These are phyloP conservation scores for Umbellularia californica DNA, from an alignment of 164 flowering plant genomes.

Conservation along the genomic window DNA sequence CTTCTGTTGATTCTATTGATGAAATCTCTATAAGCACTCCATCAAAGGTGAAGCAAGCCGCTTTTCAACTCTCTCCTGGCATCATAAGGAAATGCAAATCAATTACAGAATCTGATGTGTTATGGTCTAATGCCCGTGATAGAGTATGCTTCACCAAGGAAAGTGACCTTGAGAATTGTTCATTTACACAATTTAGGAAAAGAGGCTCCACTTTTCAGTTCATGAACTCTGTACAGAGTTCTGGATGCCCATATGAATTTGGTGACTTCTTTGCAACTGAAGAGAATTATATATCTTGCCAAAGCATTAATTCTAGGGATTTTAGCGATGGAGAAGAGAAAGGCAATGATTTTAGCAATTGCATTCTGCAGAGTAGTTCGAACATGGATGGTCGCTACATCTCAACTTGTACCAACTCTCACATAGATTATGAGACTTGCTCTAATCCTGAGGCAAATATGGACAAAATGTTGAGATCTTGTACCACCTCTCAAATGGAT, in stretches of 20 bases:
- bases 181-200: constrained; percentile 8
- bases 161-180: constrained; percentile 14
- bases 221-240: constrained; percentile 20
- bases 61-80: constrained; percentile 19
- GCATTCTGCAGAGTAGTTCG: constrained; percentile 17
- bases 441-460: constrained; percentile 13
- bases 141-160: constrained; percentile 20
- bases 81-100: too few relatives aligned
- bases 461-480: constrained; percentile 9
- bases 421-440: constrained; percentile 14
- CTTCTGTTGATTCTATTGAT: constrained; percentile 11
- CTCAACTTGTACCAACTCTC: constrained; percentile 16
- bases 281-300: constrained; percentile 14
- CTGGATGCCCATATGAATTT: constrained; percentile 15
- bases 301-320: constrained; percentile 11
- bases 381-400: constrained; percentile 17
- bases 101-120: too few relatives aligned
- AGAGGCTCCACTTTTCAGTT: constrained; percentile 15
- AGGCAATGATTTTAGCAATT: constrained; percentile 17
- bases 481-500: constrained; percentile 13
- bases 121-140: too few relatives aligned
- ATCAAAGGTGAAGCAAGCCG: constrained; percentile 16
- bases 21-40: constrained; percentile 15
- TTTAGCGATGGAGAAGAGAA: constrained; percentile 21
- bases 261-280: constrained; percentile 15